Evolutionary conservation across 495 filamentous ascomycete genomes (phyloP), one percentile per base, ranked within the genome.

Genomic region (Glarea lozoyensis): DNA sequence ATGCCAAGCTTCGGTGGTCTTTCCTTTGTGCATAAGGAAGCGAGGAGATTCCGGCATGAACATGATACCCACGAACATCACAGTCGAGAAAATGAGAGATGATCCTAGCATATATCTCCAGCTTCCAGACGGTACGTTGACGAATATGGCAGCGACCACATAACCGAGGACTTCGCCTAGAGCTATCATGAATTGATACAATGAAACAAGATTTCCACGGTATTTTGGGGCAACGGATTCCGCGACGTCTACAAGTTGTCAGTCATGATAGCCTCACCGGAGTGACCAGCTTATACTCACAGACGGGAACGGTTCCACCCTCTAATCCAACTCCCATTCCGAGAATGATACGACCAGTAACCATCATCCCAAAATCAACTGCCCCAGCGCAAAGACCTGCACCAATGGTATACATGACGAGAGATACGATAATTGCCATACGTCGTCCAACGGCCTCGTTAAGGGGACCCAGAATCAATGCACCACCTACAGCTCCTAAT

Each of bases 1-100:
- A 10, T 53, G 59, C 59, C 69, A 80, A 1, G 86, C 83, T 44
- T 79, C 78, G 6, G 81, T 79, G 25, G 71, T 60, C 29, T 72
- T 74, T 25, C 83, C 82, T 37, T 70, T 64, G 40, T 79, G 74
- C 66, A 84, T 86, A 40, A 79, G 71, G 55, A 64, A 81, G 50
- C 81, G 78, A 17, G 83, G 83, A 21, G 78, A 82, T 61, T 86
- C 82, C 45, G 82, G 81, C 23, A 88, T 73, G 62, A 82, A 76
- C 11, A 85, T 66, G 39, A 83, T 81, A 16, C 73, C 74, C 10
- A 67, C 59, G 7, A 72, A 48, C 57, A 78, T 70, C 53, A 80
- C 74, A 22, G 75, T 78, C 2, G 73, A 77, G 57, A 79, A 79
- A 41, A 80, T 52, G n/a, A 79, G 60, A 0, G 75, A 78, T 2